Base-by-base conservation (phyloP, 2,329 filamentous ascomycete species). In the Talaromyces sp. region DNA sequence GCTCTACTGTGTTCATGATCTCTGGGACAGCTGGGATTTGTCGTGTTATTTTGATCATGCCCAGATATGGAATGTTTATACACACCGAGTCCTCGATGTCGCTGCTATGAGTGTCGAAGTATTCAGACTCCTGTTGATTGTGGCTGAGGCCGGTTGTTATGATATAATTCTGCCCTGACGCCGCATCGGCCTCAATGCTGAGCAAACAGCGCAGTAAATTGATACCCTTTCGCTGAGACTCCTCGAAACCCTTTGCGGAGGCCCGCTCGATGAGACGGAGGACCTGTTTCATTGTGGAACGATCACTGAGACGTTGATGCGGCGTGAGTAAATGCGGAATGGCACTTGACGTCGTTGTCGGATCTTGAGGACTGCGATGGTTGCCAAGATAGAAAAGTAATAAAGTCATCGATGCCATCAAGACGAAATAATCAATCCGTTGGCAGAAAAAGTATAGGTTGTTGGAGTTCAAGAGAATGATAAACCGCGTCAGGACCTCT, bases 381-480 rank as follows among this genome's bases (percentile, higher is more conserved):
- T 47, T 33, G 39, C 54, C 52, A 3, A 63, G 41, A 24, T 63
- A 57, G 33, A 47, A 41, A 3, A 63, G 50, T 11, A 63, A 9
- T 13, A 63, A 31, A 49, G 61, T 63, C 27, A 56, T 58, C 3
- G 61, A 52, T 1, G 61, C 61, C 31, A 63, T 63, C 27, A 63
- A 19, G 7, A 45, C 50, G 37, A 63, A 58, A 24, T 47, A 63
- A 22, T 63, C 61, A 19, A 63, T n/a, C 9, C 50, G 11, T n/a
- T 57, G 39, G 35, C 61, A 63, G 22, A 37, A 57, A 35, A 45
- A 63, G 9, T 41, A 24, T 14, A 63, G 1, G n/a, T 54, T 31
- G 11, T 63, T 49, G 16, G 22, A 33, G 13, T 37, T 63, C 14
- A 45, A 19, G 31, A 63, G 41, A 11, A 58, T 37, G 24, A 56